Evolutionary conservation across 1,284 basidiomycete genomes (phyloP).

Genomic region (Veloporphyrellus conicus): DNA sequence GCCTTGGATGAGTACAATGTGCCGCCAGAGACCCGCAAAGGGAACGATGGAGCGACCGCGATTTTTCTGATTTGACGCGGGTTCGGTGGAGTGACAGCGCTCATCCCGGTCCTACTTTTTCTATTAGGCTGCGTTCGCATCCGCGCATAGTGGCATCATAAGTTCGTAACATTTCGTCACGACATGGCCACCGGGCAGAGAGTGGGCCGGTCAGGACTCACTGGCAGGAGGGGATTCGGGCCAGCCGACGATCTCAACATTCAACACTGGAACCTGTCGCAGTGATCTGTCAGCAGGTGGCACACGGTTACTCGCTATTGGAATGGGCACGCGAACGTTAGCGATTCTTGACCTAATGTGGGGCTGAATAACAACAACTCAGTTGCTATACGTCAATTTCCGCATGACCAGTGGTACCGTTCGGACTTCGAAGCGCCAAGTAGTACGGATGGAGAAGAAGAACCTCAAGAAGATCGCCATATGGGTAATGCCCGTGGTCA

Average conservation of each 20-base stretch:
- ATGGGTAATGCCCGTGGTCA: not conserved
- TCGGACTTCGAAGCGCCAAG: no score
- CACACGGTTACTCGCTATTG: not conserved
- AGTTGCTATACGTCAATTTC: no score
- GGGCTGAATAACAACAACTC: no score
- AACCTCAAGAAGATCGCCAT: no score
- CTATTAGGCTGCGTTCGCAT: constrained; percentile 1
- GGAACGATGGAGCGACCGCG: constrained; percentile 1
- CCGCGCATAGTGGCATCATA: not conserved
- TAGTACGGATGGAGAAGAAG: no score
- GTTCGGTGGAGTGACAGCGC: not conserved
- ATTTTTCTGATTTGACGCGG: constrained; percentile 20
- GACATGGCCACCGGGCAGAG: not conserved
- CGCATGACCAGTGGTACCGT: not conserved
- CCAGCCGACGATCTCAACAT: no score
- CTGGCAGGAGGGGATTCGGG: no score
- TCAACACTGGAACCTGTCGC: no score
- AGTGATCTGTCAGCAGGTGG: not conserved
- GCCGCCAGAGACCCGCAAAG: not conserved
- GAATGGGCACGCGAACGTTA: not conserved
- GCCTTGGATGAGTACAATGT: constrained; percentile 3
- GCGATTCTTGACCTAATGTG: not conserved
- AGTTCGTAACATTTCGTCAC: not conserved
- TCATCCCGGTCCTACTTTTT: not conserved
- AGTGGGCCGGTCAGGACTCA: not conserved